Evolutionary conservation across 345 rosid species (phyloP).

Genomic region (Sonneratia alba): DNA sequence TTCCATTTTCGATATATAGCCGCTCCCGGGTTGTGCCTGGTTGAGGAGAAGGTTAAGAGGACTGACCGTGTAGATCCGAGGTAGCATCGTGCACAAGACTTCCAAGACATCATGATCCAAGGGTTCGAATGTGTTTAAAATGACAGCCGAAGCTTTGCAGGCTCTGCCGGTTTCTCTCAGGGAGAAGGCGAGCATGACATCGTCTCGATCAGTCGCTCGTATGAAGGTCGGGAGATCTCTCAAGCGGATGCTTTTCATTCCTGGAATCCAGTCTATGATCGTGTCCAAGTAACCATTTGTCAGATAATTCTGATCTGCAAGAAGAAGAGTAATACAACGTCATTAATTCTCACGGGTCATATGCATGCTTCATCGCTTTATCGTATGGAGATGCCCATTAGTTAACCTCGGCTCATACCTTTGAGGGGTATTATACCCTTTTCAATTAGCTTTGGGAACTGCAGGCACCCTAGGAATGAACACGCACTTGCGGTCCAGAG

Average conservation of each 20-base stretch:
- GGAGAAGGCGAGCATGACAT: slow-evolving; percentile 16
- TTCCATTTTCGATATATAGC: neutral
- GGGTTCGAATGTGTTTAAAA: slow-evolving; percentile 31
- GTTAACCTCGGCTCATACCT: slow-evolving; percentile 13
- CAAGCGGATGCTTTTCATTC: slow-evolving; percentile 23
- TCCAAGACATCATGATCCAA: neutral
- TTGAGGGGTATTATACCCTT: slow-evolving; percentile 26
- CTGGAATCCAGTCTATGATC: slow-evolving; percentile 32
- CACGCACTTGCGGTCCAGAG: slow-evolving; percentile 8
- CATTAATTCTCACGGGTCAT: neutral
- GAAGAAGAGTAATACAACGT: neutral
- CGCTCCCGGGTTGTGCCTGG: neutral
- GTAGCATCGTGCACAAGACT: neutral
- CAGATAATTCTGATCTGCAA: slow-evolving; percentile 23
- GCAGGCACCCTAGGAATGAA: slow-evolving; percentile 20
- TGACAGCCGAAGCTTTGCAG: slow-evolving; percentile 21
- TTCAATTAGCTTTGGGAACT: slow-evolving; percentile 16
- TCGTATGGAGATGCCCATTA: neutral
- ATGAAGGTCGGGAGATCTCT: slow-evolving; percentile 30
- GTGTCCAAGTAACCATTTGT: slow-evolving; percentile 21
- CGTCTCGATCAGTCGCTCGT: slow-evolving; percentile 19
- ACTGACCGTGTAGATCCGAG: neutral
- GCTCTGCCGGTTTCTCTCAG: slow-evolving; percentile 12
- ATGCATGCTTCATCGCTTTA: neutral
- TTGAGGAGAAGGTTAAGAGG: neutral